A percentile compares a stretch with the other conserved stretches of the same genome.
These are phyloP conservation scores for Aspergillus vadensis DNA, from an alignment of 2,329 filamentous ascomycete genomes.

Conservation along the genomic window DNA sequence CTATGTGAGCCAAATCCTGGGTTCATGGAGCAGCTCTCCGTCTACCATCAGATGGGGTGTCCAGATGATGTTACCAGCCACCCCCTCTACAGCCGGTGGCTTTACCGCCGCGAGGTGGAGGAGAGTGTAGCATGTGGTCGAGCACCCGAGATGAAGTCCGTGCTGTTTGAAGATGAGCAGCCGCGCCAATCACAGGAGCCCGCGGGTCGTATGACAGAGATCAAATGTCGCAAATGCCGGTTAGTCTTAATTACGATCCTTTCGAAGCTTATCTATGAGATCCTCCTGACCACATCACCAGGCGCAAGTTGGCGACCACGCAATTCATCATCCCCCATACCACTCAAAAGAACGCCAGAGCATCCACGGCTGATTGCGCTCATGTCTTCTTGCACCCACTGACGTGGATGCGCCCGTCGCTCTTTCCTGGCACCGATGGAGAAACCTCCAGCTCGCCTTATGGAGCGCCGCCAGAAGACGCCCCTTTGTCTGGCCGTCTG, in stretches of 20 bases:
- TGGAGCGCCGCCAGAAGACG: constrained; percentile 58
- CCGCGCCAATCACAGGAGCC: constrained; percentile 23
- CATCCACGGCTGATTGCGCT: constrained; percentile 58
- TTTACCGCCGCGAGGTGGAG: constrained; percentile 67
- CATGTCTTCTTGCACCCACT: constrained; percentile 91
- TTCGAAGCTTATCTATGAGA: constrained; percentile 3
- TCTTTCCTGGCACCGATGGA: constrained; percentile 49
- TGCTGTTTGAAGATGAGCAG: constrained; percentile 70
- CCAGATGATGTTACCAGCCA: constrained; percentile 68
- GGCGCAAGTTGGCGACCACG: constrained; percentile 63
- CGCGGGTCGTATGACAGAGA: constrained; percentile 50
- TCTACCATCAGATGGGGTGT: constrained; percentile 87
- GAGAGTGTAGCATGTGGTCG: constrained; percentile 71
- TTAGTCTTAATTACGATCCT: constrained; percentile 44
- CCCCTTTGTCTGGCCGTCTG: constrained; percentile 79
- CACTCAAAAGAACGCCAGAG: constrained; percentile 29
- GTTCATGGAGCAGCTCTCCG: constrained; percentile 83
- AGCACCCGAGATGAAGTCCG: constrained; percentile 72
- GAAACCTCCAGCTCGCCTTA: constrained; percentile 19
- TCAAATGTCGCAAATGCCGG: constrained; percentile 91
- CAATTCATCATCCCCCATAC: constrained; percentile 69
- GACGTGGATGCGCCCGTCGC: constrained; percentile 86
- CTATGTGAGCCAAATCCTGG: constrained; percentile 87
- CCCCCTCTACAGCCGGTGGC: constrained; percentile 78
- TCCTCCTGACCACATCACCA: constrained; percentile 29